Evolutionary conservation across 768 basidiomycete genomes (phyloP).

Genomic region (Tulasnella sp.): DNA sequence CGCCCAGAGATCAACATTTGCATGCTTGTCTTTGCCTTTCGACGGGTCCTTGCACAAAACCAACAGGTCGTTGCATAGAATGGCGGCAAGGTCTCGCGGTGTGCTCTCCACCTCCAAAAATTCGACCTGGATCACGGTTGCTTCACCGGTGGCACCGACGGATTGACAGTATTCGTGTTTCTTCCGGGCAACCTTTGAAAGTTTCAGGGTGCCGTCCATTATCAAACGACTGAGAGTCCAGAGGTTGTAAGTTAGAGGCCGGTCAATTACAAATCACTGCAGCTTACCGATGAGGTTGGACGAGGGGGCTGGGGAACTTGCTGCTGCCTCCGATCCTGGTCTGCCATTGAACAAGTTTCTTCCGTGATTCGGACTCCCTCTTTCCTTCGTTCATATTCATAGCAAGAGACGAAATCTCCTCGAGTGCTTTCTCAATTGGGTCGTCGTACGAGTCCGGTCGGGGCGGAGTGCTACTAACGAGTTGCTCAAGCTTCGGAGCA

Average conservation of each 20-base stretch:
- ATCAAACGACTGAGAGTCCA: slow-evolving; percentile 64
- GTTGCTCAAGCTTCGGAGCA: slow-evolving; percentile 67
- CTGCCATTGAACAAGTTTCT: slow-evolving; percentile 89
- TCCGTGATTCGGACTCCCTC: slow-evolving; percentile 86
- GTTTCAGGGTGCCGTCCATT: slow-evolving; percentile 80
- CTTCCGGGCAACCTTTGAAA: slow-evolving; percentile 90
- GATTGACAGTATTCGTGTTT: slow-evolving; percentile 76
- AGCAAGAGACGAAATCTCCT: slow-evolving; percentile 83
- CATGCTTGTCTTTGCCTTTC: slow-evolving; percentile 68
- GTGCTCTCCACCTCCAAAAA: slow-evolving; percentile 84
- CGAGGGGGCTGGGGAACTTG: slow-evolving; percentile 92
- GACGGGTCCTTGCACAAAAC: slow-evolving; percentile 87
- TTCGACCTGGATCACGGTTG: slow-evolving; percentile 81
- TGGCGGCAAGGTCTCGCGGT: slow-evolving; percentile 69
- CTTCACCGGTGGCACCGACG: slow-evolving; percentile 68
- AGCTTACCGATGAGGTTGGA: slow-evolving; percentile 89
- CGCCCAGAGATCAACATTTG: slow-evolving; percentile 88
- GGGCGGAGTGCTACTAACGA: slow-evolving; percentile 81
- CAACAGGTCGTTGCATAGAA: slow-evolving; percentile 89
- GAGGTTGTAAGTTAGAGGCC: neutral
- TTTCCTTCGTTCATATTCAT: slow-evolving; percentile 98
- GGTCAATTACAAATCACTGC: neutral
- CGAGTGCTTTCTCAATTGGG: slow-evolving; percentile 76
- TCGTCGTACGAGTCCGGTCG: slow-evolving; percentile 70
- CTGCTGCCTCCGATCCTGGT: slow-evolving; percentile 65